A percentile compares a stretch with the other conserved stretches of the same genome.
These are phyloP conservation scores for Nicotiana noctiflora DNA, from an alignment of 257 asterid species.

Conservation along the genomic window DNA sequence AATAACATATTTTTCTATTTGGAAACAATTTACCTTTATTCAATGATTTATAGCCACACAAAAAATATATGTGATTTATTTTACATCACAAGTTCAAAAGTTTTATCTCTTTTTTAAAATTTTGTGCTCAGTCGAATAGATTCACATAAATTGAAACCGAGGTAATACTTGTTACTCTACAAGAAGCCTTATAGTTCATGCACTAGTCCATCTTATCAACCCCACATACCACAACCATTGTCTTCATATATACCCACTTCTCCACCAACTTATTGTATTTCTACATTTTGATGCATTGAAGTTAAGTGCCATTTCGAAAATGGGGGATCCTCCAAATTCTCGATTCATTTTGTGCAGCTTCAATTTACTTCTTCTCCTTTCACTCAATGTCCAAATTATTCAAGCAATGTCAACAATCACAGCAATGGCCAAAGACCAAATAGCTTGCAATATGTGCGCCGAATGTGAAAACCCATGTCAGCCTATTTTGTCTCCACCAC, in stretches of 20 bases:
- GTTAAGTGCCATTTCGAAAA: constrained; percentile 10
- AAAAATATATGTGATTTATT: no score
- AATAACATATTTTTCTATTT: no score
- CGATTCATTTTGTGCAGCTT: constrained; percentile 8
- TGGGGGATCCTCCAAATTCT: constrained; percentile 21
- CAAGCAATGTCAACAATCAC: constrained; percentile 34
- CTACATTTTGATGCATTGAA: background rate
- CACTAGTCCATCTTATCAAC: background rate
- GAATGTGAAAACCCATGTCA: constrained; percentile 70
- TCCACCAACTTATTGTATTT: background rate
- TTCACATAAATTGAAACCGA: no score
- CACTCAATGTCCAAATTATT: background rate
- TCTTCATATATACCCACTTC: background rate
- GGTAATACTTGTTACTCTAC: no score
- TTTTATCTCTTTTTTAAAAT: no score
- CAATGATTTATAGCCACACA: no score
- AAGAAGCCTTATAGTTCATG: no score
- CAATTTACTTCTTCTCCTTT: constrained; percentile 14
- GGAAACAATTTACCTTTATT: no score
- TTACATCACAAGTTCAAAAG: no score
- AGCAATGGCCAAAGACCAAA: constrained; percentile 47
- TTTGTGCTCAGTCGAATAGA: no score
- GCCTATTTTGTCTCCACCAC: constrained; percentile 52
- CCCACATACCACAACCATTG: background rate
- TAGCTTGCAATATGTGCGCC: constrained; percentile 59